Conservation (phyloP, 1,284 basidiomycete species). For the Microbotryum silenes-acaulis region DNA sequence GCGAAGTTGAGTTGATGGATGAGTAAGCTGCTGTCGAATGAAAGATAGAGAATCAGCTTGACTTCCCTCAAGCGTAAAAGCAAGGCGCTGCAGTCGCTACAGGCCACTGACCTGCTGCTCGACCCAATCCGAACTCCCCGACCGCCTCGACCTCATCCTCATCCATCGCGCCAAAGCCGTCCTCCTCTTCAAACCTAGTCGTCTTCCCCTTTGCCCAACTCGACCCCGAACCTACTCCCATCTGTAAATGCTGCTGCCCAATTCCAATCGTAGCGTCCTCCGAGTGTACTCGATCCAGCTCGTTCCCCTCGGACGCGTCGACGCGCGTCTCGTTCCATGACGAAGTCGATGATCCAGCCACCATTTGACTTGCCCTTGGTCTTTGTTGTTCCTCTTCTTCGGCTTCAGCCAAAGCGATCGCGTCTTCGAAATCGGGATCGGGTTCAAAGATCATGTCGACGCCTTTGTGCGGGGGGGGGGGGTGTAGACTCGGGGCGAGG, state of each 20-base stretch:
- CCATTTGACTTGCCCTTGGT: neutral
- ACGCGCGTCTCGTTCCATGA: neutral
- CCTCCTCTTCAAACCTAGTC: slow-evolving; percentile 15
- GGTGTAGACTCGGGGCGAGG: too few relatives aligned
- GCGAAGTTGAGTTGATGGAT: neutral
- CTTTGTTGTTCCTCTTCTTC: too few relatives aligned
- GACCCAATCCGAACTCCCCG: neutral
- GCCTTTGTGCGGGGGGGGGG: too few relatives aligned
- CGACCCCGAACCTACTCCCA: too few relatives aligned
- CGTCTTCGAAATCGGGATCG: too few relatives aligned
- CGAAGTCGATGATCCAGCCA: neutral
- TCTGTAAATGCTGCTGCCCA: neutral
- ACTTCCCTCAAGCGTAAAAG: too few relatives aligned
- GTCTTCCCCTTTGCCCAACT: slow-evolving; percentile 2
- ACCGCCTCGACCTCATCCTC: slow-evolving; percentile 10
- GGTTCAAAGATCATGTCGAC: too few relatives aligned
- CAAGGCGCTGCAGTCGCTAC: too few relatives aligned
- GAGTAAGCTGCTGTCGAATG: neutral
- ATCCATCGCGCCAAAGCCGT: slow-evolving; percentile 8
- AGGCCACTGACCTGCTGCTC: too few relatives aligned
- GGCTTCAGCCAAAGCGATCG: too few relatives aligned
- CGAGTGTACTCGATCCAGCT: neutral
- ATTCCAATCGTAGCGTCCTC: too few relatives aligned
- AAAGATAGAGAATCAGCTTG: too few relatives aligned
- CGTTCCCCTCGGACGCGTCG: neutral